Evolutionary conservation across 768 basidiomycete species (phyloP).

Genomic region (Macrocybe gigantea): DNA sequence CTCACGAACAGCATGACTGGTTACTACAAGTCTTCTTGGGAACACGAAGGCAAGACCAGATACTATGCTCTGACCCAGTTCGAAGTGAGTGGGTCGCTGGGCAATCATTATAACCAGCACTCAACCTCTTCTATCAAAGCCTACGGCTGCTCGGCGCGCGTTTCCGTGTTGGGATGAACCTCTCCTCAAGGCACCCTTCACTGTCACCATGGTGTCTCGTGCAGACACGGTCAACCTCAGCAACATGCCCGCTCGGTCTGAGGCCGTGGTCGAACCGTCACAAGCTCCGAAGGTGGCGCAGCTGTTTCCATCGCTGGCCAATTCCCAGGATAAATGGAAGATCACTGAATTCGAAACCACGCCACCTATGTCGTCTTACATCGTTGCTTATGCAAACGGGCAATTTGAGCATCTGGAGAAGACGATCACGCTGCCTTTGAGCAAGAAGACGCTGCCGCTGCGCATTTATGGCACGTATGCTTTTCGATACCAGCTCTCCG

Average conservation of each 20-base stretch:
- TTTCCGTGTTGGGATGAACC: conserved; percentile 97
- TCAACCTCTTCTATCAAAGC: conserved; percentile 32
- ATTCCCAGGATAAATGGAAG: conserved; percentile 57
- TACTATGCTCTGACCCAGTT: conserved; percentile 86
- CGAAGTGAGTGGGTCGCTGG: conserved; percentile 39
- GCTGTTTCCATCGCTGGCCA: conserved; percentile 35
- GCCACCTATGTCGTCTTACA: conserved; percentile 85
- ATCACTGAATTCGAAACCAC: conserved; percentile 77
- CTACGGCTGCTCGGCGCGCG: conserved; percentile 77
- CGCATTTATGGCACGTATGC: conserved; percentile 68
- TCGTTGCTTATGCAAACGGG: conserved; percentile 85
- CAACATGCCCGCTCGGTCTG: conserved; percentile 81
- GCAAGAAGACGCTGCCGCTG: conserved; percentile 75
- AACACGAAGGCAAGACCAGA: conserved; percentile 57
- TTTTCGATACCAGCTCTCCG: neutral
- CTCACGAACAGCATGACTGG: conserved; percentile 75
- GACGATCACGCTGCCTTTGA: conserved; percentile 73
- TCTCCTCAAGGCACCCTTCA: conserved; percentile 77
- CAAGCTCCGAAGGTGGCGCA: conserved; percentile 20
- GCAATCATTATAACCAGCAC: neutral
- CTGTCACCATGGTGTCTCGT: conserved; percentile 75
- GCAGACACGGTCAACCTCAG: conserved; percentile 69
- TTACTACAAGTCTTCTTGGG: conserved; percentile 69
- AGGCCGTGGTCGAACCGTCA: conserved; percentile 37
- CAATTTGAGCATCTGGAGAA: conserved; percentile 68